Evolutionary conservation across 2,329 filamentous ascomycete species (phyloP), one percentile per base, ranked within the genome.

Genomic region (Aspergillus novofumigatus): DNA sequence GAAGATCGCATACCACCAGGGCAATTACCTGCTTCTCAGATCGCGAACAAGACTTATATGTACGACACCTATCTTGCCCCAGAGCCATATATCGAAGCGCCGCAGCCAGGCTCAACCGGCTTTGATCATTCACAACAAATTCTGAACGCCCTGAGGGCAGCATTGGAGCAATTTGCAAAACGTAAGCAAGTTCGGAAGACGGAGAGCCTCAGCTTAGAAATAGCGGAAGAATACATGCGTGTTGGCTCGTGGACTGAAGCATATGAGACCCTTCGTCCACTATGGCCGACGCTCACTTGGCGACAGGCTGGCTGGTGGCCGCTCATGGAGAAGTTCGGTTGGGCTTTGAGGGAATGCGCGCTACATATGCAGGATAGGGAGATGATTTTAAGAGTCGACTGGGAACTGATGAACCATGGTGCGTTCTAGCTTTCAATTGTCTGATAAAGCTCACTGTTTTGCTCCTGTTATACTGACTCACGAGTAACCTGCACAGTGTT

Each of bases 51-150:
- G 59, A 78, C 79, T 21, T 73, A 76, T 45, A 57, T 78, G 14
- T 87, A 87, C 62, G 85, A 87, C 61, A 82, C 79, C 4, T 87
- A 86, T 65, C 76, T 87, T 28, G 83, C 81, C 5, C 82, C 81
- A 1, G 81, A 85, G 55, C 81, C 85, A 8, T 80, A 85, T 55
- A 64, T 81, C 49, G 85, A 87, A 68, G 75, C 74, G 35, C 77
- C 81, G 11, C 58, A 78, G 20, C 63, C 76, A 54, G 78, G 75
- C 21, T 66, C 68, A 6, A 65, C 68, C 28, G 78, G 79, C 1
- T 79, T 81, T 60, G 77, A 84, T 62, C 81, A 87, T 66, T 78
- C 78, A 48, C 66, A 71, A 47, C 73, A 82, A 51, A 81, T 86
- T 48, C 61, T 81, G 25, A 65, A 69, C 52, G 78, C 78, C 32